Base-by-base conservation (phyloP, 805 yeast genomes). In the Ogataea thermomethanolica region DNA sequence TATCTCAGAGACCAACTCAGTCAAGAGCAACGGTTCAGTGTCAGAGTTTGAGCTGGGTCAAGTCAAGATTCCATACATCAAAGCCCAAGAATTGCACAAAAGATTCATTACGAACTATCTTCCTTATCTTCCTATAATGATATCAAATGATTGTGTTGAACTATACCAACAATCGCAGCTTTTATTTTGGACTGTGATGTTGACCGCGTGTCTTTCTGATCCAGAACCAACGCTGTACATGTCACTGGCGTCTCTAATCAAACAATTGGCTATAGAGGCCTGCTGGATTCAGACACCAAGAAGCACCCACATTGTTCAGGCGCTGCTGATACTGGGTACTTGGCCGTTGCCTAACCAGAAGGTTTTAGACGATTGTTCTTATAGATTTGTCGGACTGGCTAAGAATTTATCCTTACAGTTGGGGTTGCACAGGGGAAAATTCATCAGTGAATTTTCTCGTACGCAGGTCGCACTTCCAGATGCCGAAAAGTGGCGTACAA, bases 261-360 rank as follows among this genome's bases (percentile, higher is more conserved):
- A 85, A 54, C 93, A 86, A 54, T 66, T 89, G 50, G 95, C 95
- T 0, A 87, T 87, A 38, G 95, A 86, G 55, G 86, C 95, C 0
- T 88, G 96, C 63, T 87, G 96, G 95, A 78, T 89, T 35, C 69
- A 90, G 42, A 90, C 97, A 0, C 96, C 97, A 2, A 73, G 97
- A 56, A 85, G 95, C 2, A 86, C 96, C 0, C 96, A 90, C 59
- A 90, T 90, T 28, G 87, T 90, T 7, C 97, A 90, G 57, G 95
- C 96, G 0, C 67, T 90, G 28, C 65, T 90, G 20, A 82, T 90
- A n/a, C 67, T 90, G 22, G 79, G 90, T 22, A 79, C 79, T 11
- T 90, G 97, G 97, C 96, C 96, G 0, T 62, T 90, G 32, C 97
- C 97, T 0, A 89, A 89, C 55, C 90, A 85, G 55, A 90, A 89